Base-by-base conservation (phyloP, 805 yeast species). In the Monosporozyma solicola region DNA sequence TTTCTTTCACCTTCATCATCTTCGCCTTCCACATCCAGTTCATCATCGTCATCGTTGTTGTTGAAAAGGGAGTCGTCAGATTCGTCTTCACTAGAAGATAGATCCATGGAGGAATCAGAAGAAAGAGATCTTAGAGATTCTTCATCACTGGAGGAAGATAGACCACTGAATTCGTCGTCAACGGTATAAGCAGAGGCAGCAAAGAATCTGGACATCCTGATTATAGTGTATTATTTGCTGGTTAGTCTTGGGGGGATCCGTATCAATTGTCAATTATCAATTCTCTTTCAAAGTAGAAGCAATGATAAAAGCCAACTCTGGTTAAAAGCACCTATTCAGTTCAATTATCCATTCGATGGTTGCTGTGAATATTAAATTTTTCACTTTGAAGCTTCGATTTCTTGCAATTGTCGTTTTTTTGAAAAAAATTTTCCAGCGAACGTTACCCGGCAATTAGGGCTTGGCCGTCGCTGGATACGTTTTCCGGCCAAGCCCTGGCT, bases 171-270 rank as follows among this genome's bases (percentile, higher is more conserved):
- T 51, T 72, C 76, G 52, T 74, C 71, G 59, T 74, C 77, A 49
- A 74, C 72, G 37, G 67, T 72, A 54, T 74, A 72, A 54, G 73
- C 70, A 48, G 82, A 72, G 52, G 83, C 82, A 43, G 46, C 46
- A 76, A 94, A 94, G 80, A 94, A 92, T 74, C 96, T 87, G 62
- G 98, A 89, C 96, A 90, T 90, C 51, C 47, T 51, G 20, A 6
- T 25, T 31, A 27, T 27, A 27, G 5, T 27, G 29, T 31, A 46
- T 7, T 20, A 20, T 44, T 27, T 27, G 47, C n/a, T 47, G 37
- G 27, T 29, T 31, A 31, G 33, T 46, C 27, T 31, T 27, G 39
- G 16, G n/a, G 9, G 10, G 13, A 20, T 20, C 20, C 20, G 20
- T 20, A 20, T 20, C 20, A 20, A 20, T 20, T 20, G 20, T 20